Percentiles rank a stretch among this genome's conserved stretches.
These are phyloP conservation scores for Neurospora cerealis DNA, from an alignment of 495 filamentous ascomycete genomes.

Conservation along the genomic window DNA sequence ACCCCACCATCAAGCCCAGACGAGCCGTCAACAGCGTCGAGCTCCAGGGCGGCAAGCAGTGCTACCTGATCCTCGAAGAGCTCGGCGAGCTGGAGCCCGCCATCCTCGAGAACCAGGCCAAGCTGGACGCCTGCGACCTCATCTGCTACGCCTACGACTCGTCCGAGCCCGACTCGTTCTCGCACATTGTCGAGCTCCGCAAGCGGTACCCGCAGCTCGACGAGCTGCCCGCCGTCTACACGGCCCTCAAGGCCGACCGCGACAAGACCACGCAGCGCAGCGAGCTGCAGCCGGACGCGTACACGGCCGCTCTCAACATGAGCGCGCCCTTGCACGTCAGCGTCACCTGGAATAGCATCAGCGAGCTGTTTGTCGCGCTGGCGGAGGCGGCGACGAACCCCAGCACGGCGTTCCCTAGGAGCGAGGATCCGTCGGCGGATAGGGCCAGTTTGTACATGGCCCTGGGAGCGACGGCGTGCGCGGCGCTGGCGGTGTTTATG, in stretches of 20 bases:
- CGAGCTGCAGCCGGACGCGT: conserved; percentile 86
- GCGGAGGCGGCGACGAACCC: conserved; percentile 90
- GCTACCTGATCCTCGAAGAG: conserved; percentile 91
- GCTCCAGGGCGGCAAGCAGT: conserved; percentile 90
- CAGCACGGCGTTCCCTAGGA: conserved; percentile 76
- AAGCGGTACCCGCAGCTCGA: conserved; percentile 71
- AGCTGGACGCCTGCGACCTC: conserved; percentile 87
- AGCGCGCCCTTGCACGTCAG: conserved; percentile 86
- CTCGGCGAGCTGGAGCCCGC: conserved; percentile 92
- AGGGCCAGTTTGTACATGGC: conserved; percentile 78
- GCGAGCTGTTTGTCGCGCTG: conserved; percentile 75
- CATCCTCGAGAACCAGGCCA: conserved; percentile 81
- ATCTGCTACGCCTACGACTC: conserved; percentile 96
- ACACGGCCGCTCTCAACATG: conserved; percentile 71
- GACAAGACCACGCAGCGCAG: conserved; percentile 90
- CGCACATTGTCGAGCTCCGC: conserved; percentile 76
- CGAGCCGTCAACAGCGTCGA: conserved; percentile 95
- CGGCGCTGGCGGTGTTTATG: conserved; percentile 69
- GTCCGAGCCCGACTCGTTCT: conserved; percentile 87
- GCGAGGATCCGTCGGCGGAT: conserved; percentile 72
- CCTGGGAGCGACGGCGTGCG: conserved; percentile 68
- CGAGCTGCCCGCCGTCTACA: conserved; percentile 78
- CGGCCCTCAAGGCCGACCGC: conserved; percentile 84
- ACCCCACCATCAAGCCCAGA: conserved; percentile 88
- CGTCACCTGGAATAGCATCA: conserved; percentile 81